Conservation (phyloP, 371 early-diverging fungal genomes). For the Saksenaea vasiformis region DNA sequence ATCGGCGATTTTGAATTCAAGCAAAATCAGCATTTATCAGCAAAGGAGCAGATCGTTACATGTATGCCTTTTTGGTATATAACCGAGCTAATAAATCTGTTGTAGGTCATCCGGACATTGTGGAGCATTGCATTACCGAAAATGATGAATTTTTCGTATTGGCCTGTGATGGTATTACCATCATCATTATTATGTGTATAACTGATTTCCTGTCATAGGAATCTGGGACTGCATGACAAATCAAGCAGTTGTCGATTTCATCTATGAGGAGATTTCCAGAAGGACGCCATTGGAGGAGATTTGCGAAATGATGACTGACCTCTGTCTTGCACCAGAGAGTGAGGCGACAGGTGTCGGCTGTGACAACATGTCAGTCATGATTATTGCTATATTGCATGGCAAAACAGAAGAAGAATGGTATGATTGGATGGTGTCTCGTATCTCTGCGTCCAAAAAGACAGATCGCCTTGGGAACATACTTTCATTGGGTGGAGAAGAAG, state of each 20-base stretch:
- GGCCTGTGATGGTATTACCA: constrained; percentile 89
- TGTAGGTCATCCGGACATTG: constrained; percentile 81
- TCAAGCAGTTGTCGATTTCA: constrained; percentile 86
- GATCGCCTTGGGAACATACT: constrained; percentile 22
- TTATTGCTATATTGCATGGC: constrained; percentile 86
- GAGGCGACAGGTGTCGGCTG: constrained; percentile 92
- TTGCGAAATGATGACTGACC: constrained; percentile 89
- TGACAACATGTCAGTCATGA: constrained; percentile 98
- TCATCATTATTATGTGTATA: background rate
- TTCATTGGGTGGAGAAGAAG: background rate
- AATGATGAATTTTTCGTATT: constrained; percentile 92
- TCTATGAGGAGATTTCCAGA: constrained; percentile 66
- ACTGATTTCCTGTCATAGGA: constrained; percentile 43
- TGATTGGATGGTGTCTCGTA: constrained; percentile 39
- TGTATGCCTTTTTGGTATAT: constrained; percentile 30
- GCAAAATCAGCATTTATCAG: constrained; percentile 67
- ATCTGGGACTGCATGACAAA: constrained; percentile 97
- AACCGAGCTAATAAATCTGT: background rate
- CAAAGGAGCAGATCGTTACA: constrained; percentile 93
- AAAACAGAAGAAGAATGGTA: constrained; percentile 77
- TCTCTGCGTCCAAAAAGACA: constrained; percentile 23
- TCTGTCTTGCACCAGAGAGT: constrained; percentile 85
- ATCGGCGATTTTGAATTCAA: constrained; percentile 99
- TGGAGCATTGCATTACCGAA: constrained; percentile 57
- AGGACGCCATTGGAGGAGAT: constrained; percentile 61